phyloP scores from a whole-genome alignment of 768 basidiomycete species.

The Filobasidium floriforme region DNA sequence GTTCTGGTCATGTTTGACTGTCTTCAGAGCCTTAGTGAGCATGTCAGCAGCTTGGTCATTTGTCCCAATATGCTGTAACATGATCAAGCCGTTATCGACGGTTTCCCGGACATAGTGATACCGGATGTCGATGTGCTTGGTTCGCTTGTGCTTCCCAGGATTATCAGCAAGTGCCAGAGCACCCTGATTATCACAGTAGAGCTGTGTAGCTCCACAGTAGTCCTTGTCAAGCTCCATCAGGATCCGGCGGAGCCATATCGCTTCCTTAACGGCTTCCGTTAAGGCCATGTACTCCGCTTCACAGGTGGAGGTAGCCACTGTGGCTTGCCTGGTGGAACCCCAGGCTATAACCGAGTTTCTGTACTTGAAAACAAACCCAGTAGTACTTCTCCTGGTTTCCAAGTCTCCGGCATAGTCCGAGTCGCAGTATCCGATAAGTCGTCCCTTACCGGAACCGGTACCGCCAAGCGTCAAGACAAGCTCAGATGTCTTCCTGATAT shows the following conservation, averaged over 20 bases:
- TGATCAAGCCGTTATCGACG: slow-evolving; percentile 31
- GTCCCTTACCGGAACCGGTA: not conserved
- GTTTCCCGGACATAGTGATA: slow-evolving; percentile 48
- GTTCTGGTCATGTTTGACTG: slow-evolving; percentile 2
- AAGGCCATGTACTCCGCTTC: slow-evolving; percentile 51
- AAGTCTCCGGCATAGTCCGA: slow-evolving; percentile 42
- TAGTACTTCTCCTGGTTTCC: slow-evolving; percentile 42
- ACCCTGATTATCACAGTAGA: slow-evolving; percentile 47
- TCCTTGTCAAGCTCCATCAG: slow-evolving; percentile 29
- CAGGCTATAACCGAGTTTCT: slow-evolving; percentile 48
- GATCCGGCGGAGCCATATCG: slow-evolving; percentile 42
- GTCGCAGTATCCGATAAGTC: slow-evolving; percentile 38
- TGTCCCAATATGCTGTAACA: slow-evolving; percentile 41
- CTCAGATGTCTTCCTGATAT: slow-evolving; percentile 27
- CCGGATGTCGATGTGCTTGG: slow-evolving; percentile 50
- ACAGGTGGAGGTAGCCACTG: slow-evolving; percentile 46
- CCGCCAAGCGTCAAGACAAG: slow-evolving; percentile 22
- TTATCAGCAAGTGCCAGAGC: slow-evolving; percentile 46
- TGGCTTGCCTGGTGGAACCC: slow-evolving; percentile 47
- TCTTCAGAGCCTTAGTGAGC: slow-evolving; percentile 46
- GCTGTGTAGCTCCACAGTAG: not conserved
- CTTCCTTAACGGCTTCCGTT: slow-evolving; percentile 43
- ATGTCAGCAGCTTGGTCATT: slow-evolving; percentile 47
- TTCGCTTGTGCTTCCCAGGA: slow-evolving; percentile 43
- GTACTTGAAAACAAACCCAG: slow-evolving; percentile 42